These are phyloP conservation scores for Magnusiomyces suaveolens DNA, from an alignment of 1,139 yeast species.

Conservation along the genomic window DNA sequence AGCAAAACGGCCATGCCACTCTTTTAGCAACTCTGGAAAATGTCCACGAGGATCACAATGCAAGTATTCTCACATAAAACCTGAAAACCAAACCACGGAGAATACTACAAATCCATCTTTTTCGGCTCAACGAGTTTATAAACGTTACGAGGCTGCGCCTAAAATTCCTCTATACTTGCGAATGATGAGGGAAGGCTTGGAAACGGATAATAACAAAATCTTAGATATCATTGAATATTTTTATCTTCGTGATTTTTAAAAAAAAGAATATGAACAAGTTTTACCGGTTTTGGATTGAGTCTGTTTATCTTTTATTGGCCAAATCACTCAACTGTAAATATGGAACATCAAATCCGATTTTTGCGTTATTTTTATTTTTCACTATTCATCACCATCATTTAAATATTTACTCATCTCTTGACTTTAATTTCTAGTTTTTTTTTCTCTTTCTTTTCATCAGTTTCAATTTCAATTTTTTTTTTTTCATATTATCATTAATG, in stretches of 20 bases:
- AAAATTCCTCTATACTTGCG: conserved; percentile 29
- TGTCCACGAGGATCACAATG: conserved; percentile 30
- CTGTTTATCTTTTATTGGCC: too few relatives aligned
- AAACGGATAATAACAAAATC: conserved; percentile 28
- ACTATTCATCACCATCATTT: too few relatives aligned
- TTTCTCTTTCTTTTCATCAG: neutral
- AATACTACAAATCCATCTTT: conserved; percentile 1
- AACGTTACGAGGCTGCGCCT: conserved; percentile 31
- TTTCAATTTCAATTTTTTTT: too few relatives aligned
- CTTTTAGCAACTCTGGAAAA: conserved; percentile 25
- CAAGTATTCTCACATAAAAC: conserved; percentile 22
- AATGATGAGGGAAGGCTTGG: conserved; percentile 34
- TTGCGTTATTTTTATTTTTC: too few relatives aligned
- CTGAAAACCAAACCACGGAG: neutral
- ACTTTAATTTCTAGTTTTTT: too few relatives aligned
- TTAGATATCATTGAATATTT: conserved; percentile 28
- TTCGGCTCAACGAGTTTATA: conserved; percentile 19
- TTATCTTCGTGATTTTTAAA: too few relatives aligned
- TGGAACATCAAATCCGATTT: too few relatives aligned
- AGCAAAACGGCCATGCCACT: conserved; percentile 21
- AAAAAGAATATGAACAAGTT: too few relatives aligned
- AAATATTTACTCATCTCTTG: too few relatives aligned
- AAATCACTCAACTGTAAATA: too few relatives aligned
- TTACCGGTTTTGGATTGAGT: too few relatives aligned
- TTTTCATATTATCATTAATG: too few relatives aligned